Evolutionary conservation across 2,329 filamentous ascomycete genomes (phyloP), one percentile per base, ranked within the genome.

Genomic region (Aureobasidium mangrovei): DNA sequence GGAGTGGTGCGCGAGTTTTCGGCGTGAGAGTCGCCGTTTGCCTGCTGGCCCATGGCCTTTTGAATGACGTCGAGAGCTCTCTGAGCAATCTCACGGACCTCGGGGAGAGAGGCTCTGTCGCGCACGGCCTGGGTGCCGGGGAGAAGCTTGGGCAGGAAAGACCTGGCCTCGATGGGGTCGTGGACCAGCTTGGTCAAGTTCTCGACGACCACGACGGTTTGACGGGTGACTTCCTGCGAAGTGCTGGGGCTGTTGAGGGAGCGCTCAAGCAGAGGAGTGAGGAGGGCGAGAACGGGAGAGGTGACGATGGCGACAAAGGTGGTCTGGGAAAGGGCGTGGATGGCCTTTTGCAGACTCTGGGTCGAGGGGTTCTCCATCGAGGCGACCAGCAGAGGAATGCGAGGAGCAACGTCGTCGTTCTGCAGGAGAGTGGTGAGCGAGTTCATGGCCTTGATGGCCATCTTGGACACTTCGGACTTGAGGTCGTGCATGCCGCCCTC

Each of bases 161-260:
- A 88, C 61, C 93, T 82, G 33, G 93, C 93, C 75, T 98, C 93
- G 57, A 95, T 83, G 10, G 93, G 93, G 69, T 88, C 91, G 71
- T 98, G 93, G 29, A 98, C 93, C 32, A 98, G 83, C 76, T 95
- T 97, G 58, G 93, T 98, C 75, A 98, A 77, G 74, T 98, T 98
- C 75, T 98, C 93, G 24, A 93, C 87, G 49, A 98, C 94, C 53
- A 98, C 90, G 31, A 95, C 90, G 2, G 93, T 95, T 74, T 96
- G 91, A 58, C 93, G 86, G 54, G 96, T 78, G 26, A 97, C 91
- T 73, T 98, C 93, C 70, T 98, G 93, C 3, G 88, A 80, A 4
- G 93, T 98, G 12, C 82, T 82, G 7, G 91, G 93, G 58, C 85
- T 91, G 76, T 96, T 96, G 58, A 98, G 80, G 18, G 91, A 89